phyloP scores from a whole-genome alignment of 2,329 filamentous ascomycete genomes.

The Periglandula ipomoeae region DNA sequence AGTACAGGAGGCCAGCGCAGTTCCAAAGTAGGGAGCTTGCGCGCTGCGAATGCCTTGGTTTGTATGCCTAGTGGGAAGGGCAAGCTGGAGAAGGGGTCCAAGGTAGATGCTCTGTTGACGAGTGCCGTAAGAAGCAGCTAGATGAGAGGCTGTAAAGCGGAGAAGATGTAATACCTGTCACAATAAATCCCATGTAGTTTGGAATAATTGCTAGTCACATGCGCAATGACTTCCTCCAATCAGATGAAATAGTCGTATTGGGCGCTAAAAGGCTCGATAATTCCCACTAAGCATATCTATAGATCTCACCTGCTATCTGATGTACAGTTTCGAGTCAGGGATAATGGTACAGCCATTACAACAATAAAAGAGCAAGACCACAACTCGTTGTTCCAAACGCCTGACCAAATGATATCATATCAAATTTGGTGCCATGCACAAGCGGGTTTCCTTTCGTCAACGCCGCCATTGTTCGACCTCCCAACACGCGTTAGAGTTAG shows the following conservation, averaged over 20 bases:
- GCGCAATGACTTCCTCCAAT: too few relatives aligned
- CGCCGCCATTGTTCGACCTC: not conserved
- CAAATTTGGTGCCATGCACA: slow-evolving; percentile 24
- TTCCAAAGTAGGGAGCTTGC: slow-evolving; percentile 79
- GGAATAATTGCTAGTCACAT: too few relatives aligned
- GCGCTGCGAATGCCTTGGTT: slow-evolving; percentile 78
- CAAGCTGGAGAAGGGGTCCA: slow-evolving; percentile 57
- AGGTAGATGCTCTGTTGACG: slow-evolving; percentile 75
- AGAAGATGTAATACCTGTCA: too few relatives aligned
- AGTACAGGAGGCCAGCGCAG: slow-evolving; percentile 90
- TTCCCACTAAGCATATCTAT: slow-evolving; percentile 8
- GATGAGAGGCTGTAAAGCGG: not conserved
- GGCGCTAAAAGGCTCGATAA: not conserved
- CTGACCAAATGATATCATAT: slow-evolving; percentile 26
- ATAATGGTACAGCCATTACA: slow-evolving; percentile 25
- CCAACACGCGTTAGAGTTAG: not conserved
- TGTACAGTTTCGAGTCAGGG: slow-evolving; percentile 23
- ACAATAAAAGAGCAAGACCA: slow-evolving; percentile 9
- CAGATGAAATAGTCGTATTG: not conserved
- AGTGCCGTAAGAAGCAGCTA: slow-evolving; percentile 29
- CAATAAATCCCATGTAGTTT: too few relatives aligned
- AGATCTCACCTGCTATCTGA: slow-evolving; percentile 16
- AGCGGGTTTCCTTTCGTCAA: not conserved
- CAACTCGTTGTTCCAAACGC: slow-evolving; percentile 31
- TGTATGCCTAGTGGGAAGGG: slow-evolving; percentile 60